phyloP scores from a whole-genome alignment of 768 basidiomycete species.

The Mycena galopus region DNA sequence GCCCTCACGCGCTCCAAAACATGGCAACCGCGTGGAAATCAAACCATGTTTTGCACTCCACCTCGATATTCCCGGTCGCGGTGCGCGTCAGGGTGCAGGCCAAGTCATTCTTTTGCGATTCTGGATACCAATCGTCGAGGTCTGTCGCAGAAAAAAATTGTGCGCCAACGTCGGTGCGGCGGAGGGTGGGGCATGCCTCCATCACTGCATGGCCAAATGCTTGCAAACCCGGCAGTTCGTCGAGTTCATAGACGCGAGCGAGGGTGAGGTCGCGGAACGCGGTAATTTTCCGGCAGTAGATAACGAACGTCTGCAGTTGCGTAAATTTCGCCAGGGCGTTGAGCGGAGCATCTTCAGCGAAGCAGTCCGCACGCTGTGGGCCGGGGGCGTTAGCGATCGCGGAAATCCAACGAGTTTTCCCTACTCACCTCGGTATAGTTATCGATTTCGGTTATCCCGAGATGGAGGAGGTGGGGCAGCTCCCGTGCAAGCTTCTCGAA shows the following conservation, averaged over 20 bases:
- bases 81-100: conserved; percentile 15
- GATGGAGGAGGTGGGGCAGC: conserved; percentile 17
- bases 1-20: no score
- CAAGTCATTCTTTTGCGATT: not conserved
- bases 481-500: conserved; percentile 7
- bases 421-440: not conserved
- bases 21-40: conserved; percentile 10
- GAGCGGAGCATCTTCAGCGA: not conserved
- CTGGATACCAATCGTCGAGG: not conserved
- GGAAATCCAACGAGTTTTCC: not conserved
- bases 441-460: conserved; percentile 16
- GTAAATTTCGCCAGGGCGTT: conserved; percentile 7
- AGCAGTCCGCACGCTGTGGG: not conserved
- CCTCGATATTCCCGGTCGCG: not conserved
- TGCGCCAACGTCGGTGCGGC: conserved; percentile 5
- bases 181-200: conserved; percentile 19
- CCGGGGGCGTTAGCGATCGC: not conserved
- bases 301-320: conserved; percentile 14
- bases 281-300: conserved; percentile 21
- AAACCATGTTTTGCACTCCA: not conserved
- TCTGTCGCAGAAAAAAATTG: not conserved
- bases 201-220: conserved; percentile 9
- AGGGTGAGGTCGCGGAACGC: not conserved
- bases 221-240: not conserved
- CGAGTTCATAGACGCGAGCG: conserved; percentile 1